Conservation (phyloP, 2,329 filamentous ascomycete species). For the Cytospora piceicola region DNA sequence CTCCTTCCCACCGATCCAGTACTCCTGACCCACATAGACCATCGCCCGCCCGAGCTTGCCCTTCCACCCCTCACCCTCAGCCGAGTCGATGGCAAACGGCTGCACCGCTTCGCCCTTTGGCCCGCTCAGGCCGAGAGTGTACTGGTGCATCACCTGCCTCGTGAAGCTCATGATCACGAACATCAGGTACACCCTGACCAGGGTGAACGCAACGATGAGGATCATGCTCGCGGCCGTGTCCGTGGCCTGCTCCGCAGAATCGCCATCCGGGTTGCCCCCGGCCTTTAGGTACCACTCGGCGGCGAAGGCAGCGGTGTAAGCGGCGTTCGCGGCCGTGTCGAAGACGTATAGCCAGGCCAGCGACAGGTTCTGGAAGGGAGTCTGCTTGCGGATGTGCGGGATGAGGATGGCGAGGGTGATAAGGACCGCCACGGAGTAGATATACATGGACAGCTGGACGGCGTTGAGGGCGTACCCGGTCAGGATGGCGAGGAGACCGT, state of each 20-base stretch:
- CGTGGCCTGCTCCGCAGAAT: conserved; percentile 45
- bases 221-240: conserved; percentile 76
- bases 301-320: conserved; percentile 82
- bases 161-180: conserved; percentile 84
- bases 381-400: conserved; percentile 78
- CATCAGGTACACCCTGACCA: conserved; percentile 80
- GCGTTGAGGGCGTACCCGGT: conserved; percentile 83
- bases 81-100: conserved; percentile 70
- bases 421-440: conserved; percentile 79
- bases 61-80: conserved; percentile 78
- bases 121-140: conserved; percentile 53
- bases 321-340: conserved; percentile 79
- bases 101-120: conserved; percentile 33
- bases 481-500: conserved; percentile 84
- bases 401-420: conserved; percentile 70
- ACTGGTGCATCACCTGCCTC: conserved; percentile 72
- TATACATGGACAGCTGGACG: conserved; percentile 87
- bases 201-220: conserved; percentile 73
- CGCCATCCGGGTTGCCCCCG: conserved; percentile 30
- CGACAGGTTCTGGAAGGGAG: conserved; percentile 76
- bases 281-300: conserved; percentile 80
- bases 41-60: conserved; percentile 79
- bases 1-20: conserved; percentile 72
- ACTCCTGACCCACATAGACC: conserved; percentile 72
- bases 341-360: conserved; percentile 85